Evolutionary conservation across 768 basidiomycete genomes (phyloP).

Genomic region (Calocybe cyanea): DNA sequence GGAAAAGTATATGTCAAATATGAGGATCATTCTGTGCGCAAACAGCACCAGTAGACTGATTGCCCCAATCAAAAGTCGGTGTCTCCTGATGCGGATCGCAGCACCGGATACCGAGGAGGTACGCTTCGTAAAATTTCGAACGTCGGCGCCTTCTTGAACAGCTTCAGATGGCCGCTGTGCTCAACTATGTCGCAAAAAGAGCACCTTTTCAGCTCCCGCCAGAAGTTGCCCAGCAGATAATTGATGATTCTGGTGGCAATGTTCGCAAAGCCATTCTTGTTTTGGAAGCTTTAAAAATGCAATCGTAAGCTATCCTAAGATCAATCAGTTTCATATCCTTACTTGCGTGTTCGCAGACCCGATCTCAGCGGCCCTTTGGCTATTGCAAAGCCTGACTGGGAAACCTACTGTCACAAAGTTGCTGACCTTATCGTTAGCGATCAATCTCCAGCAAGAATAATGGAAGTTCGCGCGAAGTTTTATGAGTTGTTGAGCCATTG

Average conservation of each 20-base stretch:
- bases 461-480: slow-evolving; percentile 89
- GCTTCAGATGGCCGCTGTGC: slow-evolving; percentile 72
- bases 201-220: slow-evolving; percentile 81
- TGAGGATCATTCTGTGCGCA: slow-evolving; percentile 95
- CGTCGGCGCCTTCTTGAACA: not conserved
- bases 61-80: slow-evolving; percentile 94
- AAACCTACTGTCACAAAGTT: slow-evolving; percentile 91
- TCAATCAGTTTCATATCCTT: not conserved
- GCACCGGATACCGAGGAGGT: slow-evolving; percentile 83
- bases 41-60: slow-evolving; percentile 95
- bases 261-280: slow-evolving; percentile 93
- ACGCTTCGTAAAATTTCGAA: not conserved
- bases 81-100: slow-evolving; percentile 89
- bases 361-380: slow-evolving; percentile 74
- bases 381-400: slow-evolving; percentile 99
- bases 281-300: slow-evolving; percentile 95
- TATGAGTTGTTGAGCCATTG: slow-evolving; percentile 97
- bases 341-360: slow-evolving; percentile 50
- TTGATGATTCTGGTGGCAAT: slow-evolving; percentile 82
- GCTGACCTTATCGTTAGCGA: slow-evolving; percentile 87
- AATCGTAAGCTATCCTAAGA: slow-evolving; percentile 59
- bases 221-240: slow-evolving; percentile 71
- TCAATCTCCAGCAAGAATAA: slow-evolving; percentile 83
- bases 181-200: slow-evolving; percentile 74
- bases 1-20: slow-evolving; percentile 99